Conservation (phyloP, 305 asterid species). For the Solanum chacoense region DNA sequence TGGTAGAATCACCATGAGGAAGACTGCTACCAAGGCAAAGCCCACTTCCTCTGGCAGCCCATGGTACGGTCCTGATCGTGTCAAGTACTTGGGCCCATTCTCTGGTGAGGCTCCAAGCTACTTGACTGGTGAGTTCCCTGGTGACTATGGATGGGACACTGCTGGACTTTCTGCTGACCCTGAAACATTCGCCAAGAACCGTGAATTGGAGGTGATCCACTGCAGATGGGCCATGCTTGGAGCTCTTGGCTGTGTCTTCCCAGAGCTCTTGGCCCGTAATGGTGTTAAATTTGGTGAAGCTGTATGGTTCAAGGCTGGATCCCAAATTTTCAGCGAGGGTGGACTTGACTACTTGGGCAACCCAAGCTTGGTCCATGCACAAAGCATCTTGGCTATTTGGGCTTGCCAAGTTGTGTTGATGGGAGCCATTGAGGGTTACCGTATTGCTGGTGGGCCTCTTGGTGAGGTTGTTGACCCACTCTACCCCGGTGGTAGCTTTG, state of each 20-base stretch:
- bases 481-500: constrained; percentile 20
- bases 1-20: background rate
- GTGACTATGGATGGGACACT: constrained; percentile 21
- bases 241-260: constrained; percentile 20
- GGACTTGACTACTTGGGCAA: constrained; percentile 26
- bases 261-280: constrained; percentile 11
- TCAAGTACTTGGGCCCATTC: constrained; percentile 16
- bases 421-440: constrained; percentile 22
- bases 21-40: background rate
- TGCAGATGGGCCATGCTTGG: constrained; percentile 25
- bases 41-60: background rate
- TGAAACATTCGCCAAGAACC: constrained; percentile 10
- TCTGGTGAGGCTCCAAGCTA: constrained; percentile 21
- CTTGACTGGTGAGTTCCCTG: constrained; percentile 20
- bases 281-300: constrained; percentile 23
- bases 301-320: constrained; percentile 20
- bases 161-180: constrained; percentile 22
- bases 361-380: constrained; percentile 21
- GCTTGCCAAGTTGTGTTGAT: constrained; percentile 19
- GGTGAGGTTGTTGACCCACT: constrained; percentile 17
- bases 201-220: constrained; percentile 20
- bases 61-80: background rate
- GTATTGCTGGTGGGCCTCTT: constrained; percentile 18
- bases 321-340: constrained; percentile 21
- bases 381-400: constrained; percentile 24